A percentile compares a stretch with the other conserved stretches of the same genome.
phyloP scores from a whole-genome alignment of 345 rosid species.

The Populus nigra region DNA sequence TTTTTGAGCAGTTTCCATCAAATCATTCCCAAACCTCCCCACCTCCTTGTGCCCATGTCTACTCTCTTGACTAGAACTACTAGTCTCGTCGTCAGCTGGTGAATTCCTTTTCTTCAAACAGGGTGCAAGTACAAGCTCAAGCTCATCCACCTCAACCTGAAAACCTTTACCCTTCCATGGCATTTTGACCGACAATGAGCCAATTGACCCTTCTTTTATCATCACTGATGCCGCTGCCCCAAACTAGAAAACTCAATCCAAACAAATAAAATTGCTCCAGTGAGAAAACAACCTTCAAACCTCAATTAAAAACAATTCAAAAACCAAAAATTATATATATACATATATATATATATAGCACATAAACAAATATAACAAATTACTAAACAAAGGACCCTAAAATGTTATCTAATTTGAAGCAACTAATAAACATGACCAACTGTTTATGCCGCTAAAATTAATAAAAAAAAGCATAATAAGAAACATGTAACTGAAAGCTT shows the following conservation, averaged over 20 bases:
- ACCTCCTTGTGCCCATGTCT: constrained; percentile 23
- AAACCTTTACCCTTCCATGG: constrained; percentile 83
- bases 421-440: no score
- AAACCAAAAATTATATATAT: neutral
- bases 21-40: constrained; percentile 41
- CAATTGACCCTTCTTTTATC: constrained; percentile 89
- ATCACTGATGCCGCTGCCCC: constrained; percentile 50
- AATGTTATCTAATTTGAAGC: no score
- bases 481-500: neutral
- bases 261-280: constrained; percentile 1
- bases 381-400: no score
- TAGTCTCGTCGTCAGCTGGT: constrained; percentile 29
- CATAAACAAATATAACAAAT: neutral
- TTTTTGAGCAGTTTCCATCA: constrained; percentile 31
- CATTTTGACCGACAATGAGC: constrained; percentile 72
- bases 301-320: neutral
- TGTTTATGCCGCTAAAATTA: no score
- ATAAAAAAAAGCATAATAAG: neutral
- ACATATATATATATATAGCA: neutral
- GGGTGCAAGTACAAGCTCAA: constrained; percentile 79
- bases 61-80: constrained; percentile 35
- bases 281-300: neutral
- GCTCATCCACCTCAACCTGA: constrained; percentile 81
- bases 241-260: constrained; percentile 42
- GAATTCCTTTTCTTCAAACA: constrained; percentile 26